phyloP scores from a whole-genome alignment of 768 basidiomycete genomes.

The Lactifluus hygrophoroides region DNA sequence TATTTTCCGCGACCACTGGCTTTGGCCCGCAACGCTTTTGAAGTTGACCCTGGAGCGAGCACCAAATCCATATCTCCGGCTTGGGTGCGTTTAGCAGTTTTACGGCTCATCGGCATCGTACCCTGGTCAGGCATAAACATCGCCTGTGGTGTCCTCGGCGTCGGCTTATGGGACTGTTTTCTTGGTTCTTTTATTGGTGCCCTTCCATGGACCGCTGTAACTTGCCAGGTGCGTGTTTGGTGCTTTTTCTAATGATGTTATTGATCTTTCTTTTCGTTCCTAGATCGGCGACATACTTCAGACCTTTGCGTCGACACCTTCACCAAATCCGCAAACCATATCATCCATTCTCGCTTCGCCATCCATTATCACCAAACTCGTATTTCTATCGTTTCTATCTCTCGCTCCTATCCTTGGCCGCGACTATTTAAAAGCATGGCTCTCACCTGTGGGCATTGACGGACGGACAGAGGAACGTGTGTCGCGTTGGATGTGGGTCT shows the following conservation, averaged over 20 bases:
- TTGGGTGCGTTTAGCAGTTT: slow-evolving; percentile 83
- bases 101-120: slow-evolving; percentile 86
- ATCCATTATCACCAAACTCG: slow-evolving; percentile 73
- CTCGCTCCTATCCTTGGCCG: slow-evolving; percentile 81
- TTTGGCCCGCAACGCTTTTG: slow-evolving; percentile 73
- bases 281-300: slow-evolving; percentile 85
- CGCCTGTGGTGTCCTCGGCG: slow-evolving; percentile 87
- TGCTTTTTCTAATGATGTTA: neutral
- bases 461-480: slow-evolving; percentile 32
- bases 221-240: slow-evolving; percentile 60
- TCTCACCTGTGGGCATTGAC: slow-evolving; percentile 29
- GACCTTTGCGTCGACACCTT: slow-evolving; percentile 66
- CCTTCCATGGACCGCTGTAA: slow-evolving; percentile 86
- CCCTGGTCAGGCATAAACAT: slow-evolving; percentile 98
- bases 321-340: slow-evolving; percentile 67
- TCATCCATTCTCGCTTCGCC: slow-evolving; percentile 80
- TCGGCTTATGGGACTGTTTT: slow-evolving; percentile 64
- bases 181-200: slow-evolving; percentile 78
- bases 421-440: slow-evolving; percentile 51
- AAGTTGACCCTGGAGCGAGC: slow-evolving; percentile 48
- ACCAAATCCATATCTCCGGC: slow-evolving; percentile 31
- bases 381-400: slow-evolving; percentile 73
- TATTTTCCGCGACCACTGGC: slow-evolving; percentile 80
- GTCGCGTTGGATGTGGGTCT: slow-evolving; percentile 54
- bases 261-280: slow-evolving; percentile 6